Evolutionary conservation across 495 filamentous ascomycete genomes (phyloP), one percentile per base, ranked within the genome.

Genomic region (Aspergillus sparsus): DNA sequence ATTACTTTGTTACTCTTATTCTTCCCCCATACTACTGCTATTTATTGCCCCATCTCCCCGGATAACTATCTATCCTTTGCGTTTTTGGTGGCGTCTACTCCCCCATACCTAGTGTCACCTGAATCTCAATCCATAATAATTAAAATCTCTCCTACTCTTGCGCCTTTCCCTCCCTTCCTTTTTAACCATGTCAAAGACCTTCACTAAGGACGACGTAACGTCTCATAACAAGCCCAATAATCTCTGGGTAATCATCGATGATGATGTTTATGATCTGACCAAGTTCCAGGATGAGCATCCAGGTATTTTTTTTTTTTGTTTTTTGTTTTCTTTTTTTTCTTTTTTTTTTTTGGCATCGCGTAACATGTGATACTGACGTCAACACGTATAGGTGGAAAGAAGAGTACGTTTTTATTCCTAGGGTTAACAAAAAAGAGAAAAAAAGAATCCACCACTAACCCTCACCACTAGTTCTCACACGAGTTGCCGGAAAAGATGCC

Each of bases 191-290:
- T 88, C 93, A 21, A 89, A 96, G 76, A 87, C 81, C 4, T 97
- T 97, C 74, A 87, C 85, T 57, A 83, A 87, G 60, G 82, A 82
- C 71, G 93, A 97, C 67, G 92, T 99, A 36, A 87, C 92, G 63
- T 85, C 90, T 74, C 91, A 99, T 73, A 94, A 89, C 80, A 96
- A 91, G 75, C 73, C 85, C 46, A 86, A 92, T 65, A 89, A 85
- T 63, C 82, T 97, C 53, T 98, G 87, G 85, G 88, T 99, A 66
- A 82, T 96, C 49, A 84, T 99, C 55, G 95, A 98, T 64, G 90
- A 92, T 60, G 93, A 98, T 73, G 95, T 98, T 49, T 99, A 97
- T 69, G 94, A 99, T 72, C 72, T 99, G 63, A 94, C 92, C 62
- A 91, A 90, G 68, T 97, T 97, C 68, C 90, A 94, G 74, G 88